Conservation (phyloP, 2,329 filamentous ascomycete genomes). For the Pseudocercospora crystallina region DNA sequence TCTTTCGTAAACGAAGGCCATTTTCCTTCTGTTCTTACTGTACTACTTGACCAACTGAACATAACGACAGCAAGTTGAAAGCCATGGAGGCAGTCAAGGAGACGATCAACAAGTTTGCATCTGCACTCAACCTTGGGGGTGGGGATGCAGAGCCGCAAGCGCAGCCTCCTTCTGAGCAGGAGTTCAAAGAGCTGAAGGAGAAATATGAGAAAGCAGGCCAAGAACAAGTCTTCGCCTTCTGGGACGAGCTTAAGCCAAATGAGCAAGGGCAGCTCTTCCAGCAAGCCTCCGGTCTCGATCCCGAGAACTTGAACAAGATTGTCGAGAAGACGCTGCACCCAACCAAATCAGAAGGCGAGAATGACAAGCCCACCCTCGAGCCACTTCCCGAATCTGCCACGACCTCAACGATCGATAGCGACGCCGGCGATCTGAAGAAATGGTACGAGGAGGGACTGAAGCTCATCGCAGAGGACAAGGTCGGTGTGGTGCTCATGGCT, state of each 20-base stretch:
- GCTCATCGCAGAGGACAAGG: constrained; percentile 66
- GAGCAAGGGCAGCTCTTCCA: constrained; percentile 79
- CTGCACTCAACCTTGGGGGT: constrained; percentile 23
- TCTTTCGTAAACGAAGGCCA: no score
- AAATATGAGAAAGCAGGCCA: constrained; percentile 75
- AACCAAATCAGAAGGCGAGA: constrained; percentile 58
- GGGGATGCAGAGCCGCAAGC: constrained; percentile 37
- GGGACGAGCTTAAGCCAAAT: constrained; percentile 69
- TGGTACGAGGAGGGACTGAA: constrained; percentile 77
- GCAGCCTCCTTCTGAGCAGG: constrained; percentile 61
- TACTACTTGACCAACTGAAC: background rate
- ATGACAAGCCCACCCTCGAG: constrained; percentile 63
- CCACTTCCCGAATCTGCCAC: constrained; percentile 83
- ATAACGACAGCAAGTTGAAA: no score
- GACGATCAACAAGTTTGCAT: constrained; percentile 23
- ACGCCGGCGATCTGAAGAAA: constrained; percentile 70
- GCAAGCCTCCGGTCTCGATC: constrained; percentile 77
- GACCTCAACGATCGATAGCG: constrained; percentile 89
- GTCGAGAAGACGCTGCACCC: constrained; percentile 79
- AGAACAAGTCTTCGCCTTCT: constrained; percentile 83
- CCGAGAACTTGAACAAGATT: constrained; percentile 82
- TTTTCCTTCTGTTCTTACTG: background rate
- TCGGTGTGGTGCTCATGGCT: constrained; percentile 90
- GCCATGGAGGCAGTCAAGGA: constrained; percentile 25
- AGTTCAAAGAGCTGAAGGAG: constrained; percentile 66